These are phyloP conservation scores for Asterella californica DNA, from an alignment of 225 moss, liverwort and hornwort genomes.

Conservation along the genomic window DNA sequence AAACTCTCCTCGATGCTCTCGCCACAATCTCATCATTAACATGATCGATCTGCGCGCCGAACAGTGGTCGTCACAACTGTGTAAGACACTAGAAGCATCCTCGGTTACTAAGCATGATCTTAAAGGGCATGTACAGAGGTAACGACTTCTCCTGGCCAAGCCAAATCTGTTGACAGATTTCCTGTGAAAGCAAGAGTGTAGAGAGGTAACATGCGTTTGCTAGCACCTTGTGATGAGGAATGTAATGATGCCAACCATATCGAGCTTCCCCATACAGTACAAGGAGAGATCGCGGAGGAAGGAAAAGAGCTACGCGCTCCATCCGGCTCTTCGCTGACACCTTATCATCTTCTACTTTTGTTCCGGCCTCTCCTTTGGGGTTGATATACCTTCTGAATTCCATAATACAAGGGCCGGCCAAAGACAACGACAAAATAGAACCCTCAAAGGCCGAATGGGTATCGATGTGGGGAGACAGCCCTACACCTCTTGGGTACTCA, in stretches of 20 bases:
- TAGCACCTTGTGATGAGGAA: conserved; percentile 93
- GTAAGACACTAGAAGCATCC: not conserved
- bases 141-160: not conserved
- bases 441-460: conserved; percentile 98
- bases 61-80: not conserved
- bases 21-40: conserved; percentile 56
- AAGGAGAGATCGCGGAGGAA: conserved; percentile 81
- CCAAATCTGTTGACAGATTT: no score
- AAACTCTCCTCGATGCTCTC: conserved; percentile 78
- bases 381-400: conserved; percentile 74
- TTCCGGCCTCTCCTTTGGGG: conserved; percentile 21
- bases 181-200: not conserved
- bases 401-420: conserved; percentile 88
- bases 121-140: not conserved
- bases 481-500: conserved; percentile 95
- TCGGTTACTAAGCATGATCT: not conserved
- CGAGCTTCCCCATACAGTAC: conserved; percentile 89
- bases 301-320: conserved; percentile 67
- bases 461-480: conserved; percentile 95
- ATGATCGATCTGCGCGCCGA: conserved; percentile 46
- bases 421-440: conserved; percentile 78
- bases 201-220: not conserved
- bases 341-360: conserved; percentile 20
- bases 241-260: conserved; percentile 98
- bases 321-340: conserved; percentile 35